Conservation (phyloP, 2,329 filamentous ascomycete species). For the Lachnellula suecica region DNA sequence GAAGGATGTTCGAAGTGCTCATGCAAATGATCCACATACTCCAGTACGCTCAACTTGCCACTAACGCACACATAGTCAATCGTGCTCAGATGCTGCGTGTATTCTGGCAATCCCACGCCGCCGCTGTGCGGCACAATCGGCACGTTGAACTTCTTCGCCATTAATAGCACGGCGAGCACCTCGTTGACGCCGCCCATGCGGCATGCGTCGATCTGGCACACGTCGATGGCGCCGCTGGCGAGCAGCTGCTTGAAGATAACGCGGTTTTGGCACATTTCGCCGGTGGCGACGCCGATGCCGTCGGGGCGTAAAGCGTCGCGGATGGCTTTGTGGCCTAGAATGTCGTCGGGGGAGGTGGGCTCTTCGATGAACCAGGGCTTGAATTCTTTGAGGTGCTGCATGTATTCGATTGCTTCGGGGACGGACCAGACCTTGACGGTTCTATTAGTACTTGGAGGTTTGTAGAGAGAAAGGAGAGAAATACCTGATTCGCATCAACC, state of each 20-base stretch:
- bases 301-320: conserved; percentile 74
- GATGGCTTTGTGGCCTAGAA: conserved; percentile 83
- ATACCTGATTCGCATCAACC: conserved; percentile 86
- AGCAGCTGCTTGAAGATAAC: conserved; percentile 93
- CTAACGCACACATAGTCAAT: conserved; percentile 90
- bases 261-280: conserved; percentile 94
- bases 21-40: conserved; percentile 92
- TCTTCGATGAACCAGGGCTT: conserved; percentile 95
- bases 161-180: conserved; percentile 83
- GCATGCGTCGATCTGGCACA: conserved; percentile 89
- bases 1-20: conserved; percentile 88
- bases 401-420: conserved; percentile 83
- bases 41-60: conserved; percentile 77
- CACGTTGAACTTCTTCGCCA: conserved; percentile 70
- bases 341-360: conserved; percentile 86
- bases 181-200: conserved; percentile 89
- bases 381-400: conserved; percentile 79
- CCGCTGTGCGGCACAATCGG: conserved; percentile 89
- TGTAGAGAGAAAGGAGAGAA: conserved; percentile 9
- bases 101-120: conserved; percentile 87
- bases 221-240: conserved; percentile 75
- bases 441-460: neutral
- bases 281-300: conserved; percentile 82
- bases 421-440: conserved; percentile 70
- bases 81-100: conserved; percentile 88